phyloP scores from a whole-genome alignment of 148 eudicot species.

The Rhododendron kiyosumense region DNA sequence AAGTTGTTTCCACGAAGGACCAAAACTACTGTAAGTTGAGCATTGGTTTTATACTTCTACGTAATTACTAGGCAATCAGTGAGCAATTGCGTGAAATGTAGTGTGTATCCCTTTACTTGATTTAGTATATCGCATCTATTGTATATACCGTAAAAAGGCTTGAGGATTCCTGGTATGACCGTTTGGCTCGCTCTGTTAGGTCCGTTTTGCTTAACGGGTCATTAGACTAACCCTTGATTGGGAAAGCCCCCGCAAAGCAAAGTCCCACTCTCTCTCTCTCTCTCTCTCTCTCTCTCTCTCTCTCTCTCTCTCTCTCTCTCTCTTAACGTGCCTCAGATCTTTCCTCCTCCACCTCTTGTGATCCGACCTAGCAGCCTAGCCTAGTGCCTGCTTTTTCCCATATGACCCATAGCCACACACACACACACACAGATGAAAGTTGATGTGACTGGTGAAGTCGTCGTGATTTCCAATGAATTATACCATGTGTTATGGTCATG shows the following conservation, averaged over 20 bases:
- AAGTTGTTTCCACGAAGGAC: not conserved
- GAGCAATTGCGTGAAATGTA: not conserved
- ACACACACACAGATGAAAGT: not conserved
- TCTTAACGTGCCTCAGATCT: not conserved
- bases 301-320: not conserved
- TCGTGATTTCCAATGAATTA: not conserved
- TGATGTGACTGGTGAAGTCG: not conserved
- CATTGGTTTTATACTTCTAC: not conserved
- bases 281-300: not conserved
- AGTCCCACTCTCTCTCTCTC: not conserved
- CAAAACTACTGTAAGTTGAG: not conserved
- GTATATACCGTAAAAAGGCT: not conserved
- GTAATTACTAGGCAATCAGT: not conserved
- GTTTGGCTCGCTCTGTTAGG: not conserved
- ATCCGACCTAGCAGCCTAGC: not conserved
- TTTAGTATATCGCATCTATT: not conserved
- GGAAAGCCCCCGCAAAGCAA: not conserved
- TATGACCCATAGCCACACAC: not conserved
- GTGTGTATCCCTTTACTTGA: not conserved
- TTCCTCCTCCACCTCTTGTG: not conserved
- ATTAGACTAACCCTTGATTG: not conserved
- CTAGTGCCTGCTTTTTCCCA: not conserved
- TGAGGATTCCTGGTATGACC: not conserved
- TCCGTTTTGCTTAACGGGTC: not conserved
- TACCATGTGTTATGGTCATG: not conserved